Conservation (phyloP, 202 grass and related monocot species). For the Cymbopogon flexuosus region DNA sequence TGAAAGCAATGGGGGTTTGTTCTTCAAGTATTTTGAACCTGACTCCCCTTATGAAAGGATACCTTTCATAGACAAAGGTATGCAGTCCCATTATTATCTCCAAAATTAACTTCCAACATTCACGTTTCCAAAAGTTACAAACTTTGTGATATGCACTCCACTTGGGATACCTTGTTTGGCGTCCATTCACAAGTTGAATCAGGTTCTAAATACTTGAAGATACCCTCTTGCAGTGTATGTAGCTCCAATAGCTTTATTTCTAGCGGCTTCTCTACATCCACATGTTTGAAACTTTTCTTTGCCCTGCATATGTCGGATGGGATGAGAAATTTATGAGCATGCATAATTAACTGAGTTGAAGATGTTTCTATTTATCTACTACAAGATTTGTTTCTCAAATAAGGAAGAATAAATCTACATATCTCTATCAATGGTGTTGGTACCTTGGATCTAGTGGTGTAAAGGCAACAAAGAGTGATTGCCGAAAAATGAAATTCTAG, state of each 20-base stretch:
- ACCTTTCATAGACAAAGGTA: conserved; percentile 60
- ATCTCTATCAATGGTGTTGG: not conserved
- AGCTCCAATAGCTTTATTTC: not conserved
- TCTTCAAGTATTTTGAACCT: conserved; percentile 54
- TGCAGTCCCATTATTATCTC: not conserved
- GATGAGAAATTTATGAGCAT: not conserved
- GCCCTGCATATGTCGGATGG: not conserved
- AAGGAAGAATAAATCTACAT: not conserved
- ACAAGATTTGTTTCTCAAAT: not conserved
- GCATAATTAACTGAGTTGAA: not conserved
- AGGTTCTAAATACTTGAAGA: not conserved
- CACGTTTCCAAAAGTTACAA: not conserved
- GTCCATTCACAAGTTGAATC: not conserved
- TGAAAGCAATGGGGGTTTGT: conserved; percentile 28
- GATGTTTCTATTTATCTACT: not conserved
- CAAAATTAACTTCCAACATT: not conserved
- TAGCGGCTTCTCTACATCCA: not conserved
- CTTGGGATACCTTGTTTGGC: not conserved
- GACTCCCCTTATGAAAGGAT: conserved; percentile 48
- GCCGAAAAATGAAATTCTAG: not conserved
- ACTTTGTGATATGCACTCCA: not conserved
- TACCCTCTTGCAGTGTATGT: not conserved
- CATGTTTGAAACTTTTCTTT: not conserved
- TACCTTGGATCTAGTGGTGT: not conserved
- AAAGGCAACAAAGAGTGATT: not conserved